Conservation (phyloP, 176 grass and related monocot species). For the Calamus simplicifolius region DNA sequence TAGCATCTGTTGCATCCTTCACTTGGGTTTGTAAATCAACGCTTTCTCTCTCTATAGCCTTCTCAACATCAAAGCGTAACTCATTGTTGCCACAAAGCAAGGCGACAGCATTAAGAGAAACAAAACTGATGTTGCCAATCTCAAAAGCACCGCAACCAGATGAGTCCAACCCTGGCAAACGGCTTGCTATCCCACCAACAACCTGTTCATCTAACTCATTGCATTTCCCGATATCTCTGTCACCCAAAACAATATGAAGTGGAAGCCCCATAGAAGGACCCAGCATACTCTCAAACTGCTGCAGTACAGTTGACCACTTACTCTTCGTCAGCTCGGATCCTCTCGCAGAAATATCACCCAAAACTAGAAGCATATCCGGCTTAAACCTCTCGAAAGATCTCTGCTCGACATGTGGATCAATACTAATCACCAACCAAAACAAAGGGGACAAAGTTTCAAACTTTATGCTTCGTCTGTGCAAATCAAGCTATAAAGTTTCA, state of each 20-base stretch:
- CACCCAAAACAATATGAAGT: conserved; percentile 57
- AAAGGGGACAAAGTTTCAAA: not conserved
- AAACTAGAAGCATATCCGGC: conserved; percentile 59
- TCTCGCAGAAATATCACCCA: conserved; percentile 70
- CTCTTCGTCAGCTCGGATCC: conserved; percentile 37
- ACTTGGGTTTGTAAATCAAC: conserved; percentile 41
- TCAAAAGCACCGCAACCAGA: conserved; percentile 53
- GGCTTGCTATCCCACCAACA: conserved; percentile 23
- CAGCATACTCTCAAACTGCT: conserved; percentile 57
- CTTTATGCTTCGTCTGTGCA: not conserved
- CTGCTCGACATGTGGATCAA: not conserved
- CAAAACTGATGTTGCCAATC: conserved; percentile 57
- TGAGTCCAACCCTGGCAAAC: conserved; percentile 54
- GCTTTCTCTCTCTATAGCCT: conserved; percentile 60
- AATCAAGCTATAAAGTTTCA: too few relatives aligned
- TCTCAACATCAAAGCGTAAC: conserved; percentile 51
- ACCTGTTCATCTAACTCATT: conserved; percentile 31
- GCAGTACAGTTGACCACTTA: conserved; percentile 51
- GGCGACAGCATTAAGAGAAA: conserved; percentile 53
- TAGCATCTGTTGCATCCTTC: conserved; percentile 1
- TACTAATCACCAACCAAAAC: too few relatives aligned
- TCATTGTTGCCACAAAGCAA: conserved; percentile 50
- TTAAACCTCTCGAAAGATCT: conserved; percentile 50
- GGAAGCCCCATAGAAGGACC: conserved; percentile 48
- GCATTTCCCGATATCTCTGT: conserved; percentile 66